Evolutionary conservation across 129 eudicot genomes (phyloP), one percentile per base, ranked within the genome.

Genomic region (Flaveria linearis): DNA sequence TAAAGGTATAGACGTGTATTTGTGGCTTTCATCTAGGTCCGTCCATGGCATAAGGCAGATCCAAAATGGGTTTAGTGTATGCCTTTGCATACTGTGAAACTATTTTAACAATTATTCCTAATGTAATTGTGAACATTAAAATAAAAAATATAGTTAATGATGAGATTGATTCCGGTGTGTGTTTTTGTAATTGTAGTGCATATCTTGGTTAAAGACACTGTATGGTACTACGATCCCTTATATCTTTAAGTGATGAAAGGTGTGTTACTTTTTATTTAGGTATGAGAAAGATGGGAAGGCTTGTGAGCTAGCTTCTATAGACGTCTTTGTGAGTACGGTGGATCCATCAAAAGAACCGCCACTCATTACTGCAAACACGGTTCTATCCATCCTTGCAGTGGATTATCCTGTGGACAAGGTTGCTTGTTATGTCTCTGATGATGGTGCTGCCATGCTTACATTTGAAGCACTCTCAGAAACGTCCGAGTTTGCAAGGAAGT

Each of bases 361-460:
- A 13, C 76, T 90, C 16, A 82, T 90, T 64, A 90, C 96, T 15
- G 96, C 93, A 84, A 90, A 90, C 70, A 90, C 96, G 9, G 96
- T 88, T 50, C 85, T 90, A 5, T 90, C 96, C 10, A 88, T 90
- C 23, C 85, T 90, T 45, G 93, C 96, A 7, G 89, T 82, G 69
- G 92, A 90, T 84, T 90, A 90, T 80, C 96, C 96, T 4, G 85
- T 83, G 16, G 90, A 87, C 15, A 89, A 87, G 73, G 92, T 89
- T 46, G 80, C 92, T 0, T 89, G 96, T 71, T 89, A 89, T 51
- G 87, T 89, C 2, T 89, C 96, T 0, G 96, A 89, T 70, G 96
- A 89, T 83, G 96, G 96, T 82, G 90, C 92, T 12, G 88, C 96
- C 66, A 87, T 90, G 90, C 85, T 90, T 69, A 90, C 96, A n/a